Evolutionary conservation across 2,329 filamentous ascomycete genomes (phyloP).

Genomic region (Botrytis aclada): DNA sequence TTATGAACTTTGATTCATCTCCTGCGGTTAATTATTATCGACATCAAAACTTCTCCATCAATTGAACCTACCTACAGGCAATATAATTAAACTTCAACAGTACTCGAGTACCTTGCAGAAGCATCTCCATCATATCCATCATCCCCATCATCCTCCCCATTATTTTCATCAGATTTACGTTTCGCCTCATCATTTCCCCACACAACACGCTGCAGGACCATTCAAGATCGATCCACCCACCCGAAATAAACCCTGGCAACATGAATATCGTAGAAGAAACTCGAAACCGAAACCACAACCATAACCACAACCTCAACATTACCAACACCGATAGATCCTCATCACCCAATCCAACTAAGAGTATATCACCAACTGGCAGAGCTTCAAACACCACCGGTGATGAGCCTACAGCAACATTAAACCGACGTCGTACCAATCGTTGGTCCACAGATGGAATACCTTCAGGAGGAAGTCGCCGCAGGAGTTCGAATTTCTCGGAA

Average conservation of each 20-base stretch:
- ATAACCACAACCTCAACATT: constrained; percentile 7
- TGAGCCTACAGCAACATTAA: constrained; percentile 26
- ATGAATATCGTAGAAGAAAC: constrained; percentile 19
- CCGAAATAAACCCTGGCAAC: background rate
- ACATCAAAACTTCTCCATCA: background rate
- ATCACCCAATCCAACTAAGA: constrained; percentile 15
- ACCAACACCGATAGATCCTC: background rate
- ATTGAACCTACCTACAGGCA: background rate
- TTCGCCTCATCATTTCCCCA: constrained; percentile 9
- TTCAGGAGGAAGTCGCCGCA: constrained; percentile 47
- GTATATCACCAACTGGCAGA: constrained; percentile 19
- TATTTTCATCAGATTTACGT: background rate
- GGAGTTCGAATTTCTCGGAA: constrained; percentile 77
- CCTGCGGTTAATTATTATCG: background rate
- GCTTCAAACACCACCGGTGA: constrained; percentile 21
- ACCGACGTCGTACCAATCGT: constrained; percentile 29
- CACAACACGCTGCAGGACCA: background rate
- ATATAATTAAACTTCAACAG: background rate
- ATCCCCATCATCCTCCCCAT: background rate
- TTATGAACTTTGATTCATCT: background rate
- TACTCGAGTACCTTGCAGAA: constrained; percentile 4
- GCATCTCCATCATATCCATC: background rate
- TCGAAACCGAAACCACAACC: constrained; percentile 11
- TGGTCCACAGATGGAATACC: constrained; percentile 35
- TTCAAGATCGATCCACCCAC: constrained; percentile 1